Conservation (phyloP, 1,139 yeast species). For the Lodderomyces elongisporus region DNA sequence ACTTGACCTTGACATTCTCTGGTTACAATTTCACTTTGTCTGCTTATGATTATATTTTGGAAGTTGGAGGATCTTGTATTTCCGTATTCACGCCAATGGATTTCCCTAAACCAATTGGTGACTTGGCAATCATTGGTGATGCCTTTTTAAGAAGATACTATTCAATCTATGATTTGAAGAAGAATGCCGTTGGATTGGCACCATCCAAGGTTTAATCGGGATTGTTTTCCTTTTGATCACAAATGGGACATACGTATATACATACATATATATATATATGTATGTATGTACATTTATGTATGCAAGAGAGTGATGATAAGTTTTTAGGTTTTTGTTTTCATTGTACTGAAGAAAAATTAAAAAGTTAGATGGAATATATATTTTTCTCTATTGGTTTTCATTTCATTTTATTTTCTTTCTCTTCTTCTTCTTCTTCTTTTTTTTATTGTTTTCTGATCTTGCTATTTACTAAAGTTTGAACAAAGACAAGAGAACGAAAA, state of each 20-base stretch:
- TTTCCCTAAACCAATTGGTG: slow-evolving; percentile 95
- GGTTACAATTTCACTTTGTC: slow-evolving; percentile 88
- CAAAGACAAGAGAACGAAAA: no score
- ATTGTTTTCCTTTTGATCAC: no score
- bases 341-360: no score
- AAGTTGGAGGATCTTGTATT: slow-evolving; percentile 89
- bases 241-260: no score
- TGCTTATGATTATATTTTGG: slow-evolving; percentile 88
- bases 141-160: slow-evolving; percentile 94
- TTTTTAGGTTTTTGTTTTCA: no score
- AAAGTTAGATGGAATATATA: no score
- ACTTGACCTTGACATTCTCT: slow-evolving; percentile 79
- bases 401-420: no score
- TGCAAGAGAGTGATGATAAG: background rate
- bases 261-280: no score
- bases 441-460: no score
- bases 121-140: slow-evolving; percentile 92
- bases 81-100: slow-evolving; percentile 97
- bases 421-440: no score
- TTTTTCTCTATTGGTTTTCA: no score
- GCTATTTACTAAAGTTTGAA: no score
- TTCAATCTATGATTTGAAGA: slow-evolving; percentile 86
- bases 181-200: slow-evolving; percentile 92
- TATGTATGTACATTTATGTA: background rate
- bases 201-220: slow-evolving; percentile 11